Evolutionary conservation across 257 asterid species (phyloP).

Genomic region (Solanum etuberosum): DNA sequence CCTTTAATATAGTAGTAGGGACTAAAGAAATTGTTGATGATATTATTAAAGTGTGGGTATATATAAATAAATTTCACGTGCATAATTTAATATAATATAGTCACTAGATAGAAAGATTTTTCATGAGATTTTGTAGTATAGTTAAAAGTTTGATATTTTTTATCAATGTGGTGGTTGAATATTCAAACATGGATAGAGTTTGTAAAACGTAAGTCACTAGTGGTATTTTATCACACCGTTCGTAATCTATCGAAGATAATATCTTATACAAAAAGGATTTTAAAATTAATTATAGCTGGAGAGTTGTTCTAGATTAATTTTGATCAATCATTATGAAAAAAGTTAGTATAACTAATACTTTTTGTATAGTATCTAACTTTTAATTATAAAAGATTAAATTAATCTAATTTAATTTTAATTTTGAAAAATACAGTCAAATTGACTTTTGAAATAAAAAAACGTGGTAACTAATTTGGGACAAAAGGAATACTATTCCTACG

Average conservation of each 20-base stretch:
- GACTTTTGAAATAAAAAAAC: too few relatives aligned
- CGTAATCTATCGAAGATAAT: fast-evolving
- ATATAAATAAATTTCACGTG: neutral
- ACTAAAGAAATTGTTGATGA: neutral
- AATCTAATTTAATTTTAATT: too few relatives aligned
- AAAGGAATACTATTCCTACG: too few relatives aligned
- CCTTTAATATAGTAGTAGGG: neutral
- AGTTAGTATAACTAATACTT: neutral
- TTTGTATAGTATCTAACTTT: too few relatives aligned
- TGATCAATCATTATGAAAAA: neutral
- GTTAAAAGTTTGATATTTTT: too few relatives aligned
- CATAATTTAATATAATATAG: too few relatives aligned
- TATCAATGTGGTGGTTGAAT: neutral
- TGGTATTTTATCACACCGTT: too few relatives aligned
- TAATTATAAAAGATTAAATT: too few relatives aligned
- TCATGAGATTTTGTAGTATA: neutral
- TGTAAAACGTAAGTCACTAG: neutral
- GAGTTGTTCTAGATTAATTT: neutral
- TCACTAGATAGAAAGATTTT: neutral
- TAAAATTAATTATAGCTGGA: too few relatives aligned
- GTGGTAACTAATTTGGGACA: neutral
- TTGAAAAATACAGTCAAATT: too few relatives aligned
- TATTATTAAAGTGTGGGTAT: too few relatives aligned
- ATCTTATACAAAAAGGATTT: fast-evolving
- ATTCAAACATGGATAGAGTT: neutral